phyloP scores from a whole-genome alignment of 1,139 yeast genomes.

The Pichia sp. region DNA sequence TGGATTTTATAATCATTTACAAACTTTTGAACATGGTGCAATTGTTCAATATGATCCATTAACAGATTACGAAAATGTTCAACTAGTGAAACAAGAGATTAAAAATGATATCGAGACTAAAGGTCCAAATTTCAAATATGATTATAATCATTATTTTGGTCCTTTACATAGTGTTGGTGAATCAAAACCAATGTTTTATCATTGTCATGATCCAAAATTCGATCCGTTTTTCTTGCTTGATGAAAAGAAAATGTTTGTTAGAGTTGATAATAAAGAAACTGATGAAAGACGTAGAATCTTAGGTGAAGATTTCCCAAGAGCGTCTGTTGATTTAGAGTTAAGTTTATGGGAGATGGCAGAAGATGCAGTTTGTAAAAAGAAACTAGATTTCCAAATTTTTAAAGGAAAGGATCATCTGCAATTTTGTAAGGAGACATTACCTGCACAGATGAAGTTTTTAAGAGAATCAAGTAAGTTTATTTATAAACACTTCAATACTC shows the following conservation, averaged over 20 bases:
- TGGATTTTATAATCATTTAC: conserved; percentile 25
- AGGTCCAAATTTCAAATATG: conserved; percentile 18
- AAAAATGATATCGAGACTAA: conserved; percentile 16
- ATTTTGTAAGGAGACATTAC: conserved; percentile 21
- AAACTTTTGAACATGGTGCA: conserved; percentile 32
- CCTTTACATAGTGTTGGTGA: conserved; percentile 20
- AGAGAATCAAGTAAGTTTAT: conserved; percentile 3
- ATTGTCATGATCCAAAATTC: conserved; percentile 39
- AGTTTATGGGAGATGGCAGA: conserved; percentile 27
- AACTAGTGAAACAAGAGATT: conserved; percentile 22
- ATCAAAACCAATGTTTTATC: conserved; percentile 33
- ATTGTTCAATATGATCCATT: conserved; percentile 40
- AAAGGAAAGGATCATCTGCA: conserved; percentile 13
- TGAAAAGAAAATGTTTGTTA: conserved; percentile 19
- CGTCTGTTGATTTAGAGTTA: conserved; percentile 25
- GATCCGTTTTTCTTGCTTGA: conserved; percentile 26
- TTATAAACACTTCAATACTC: conserved; percentile 3
- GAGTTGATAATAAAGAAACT: conserved; percentile 15
- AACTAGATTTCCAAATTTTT: conserved; percentile 19
- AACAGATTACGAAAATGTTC: conserved; percentile 31
- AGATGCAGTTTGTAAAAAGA: conserved; percentile 23
- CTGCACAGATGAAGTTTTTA: conserved; percentile 22
- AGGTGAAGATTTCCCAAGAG: conserved; percentile 26
- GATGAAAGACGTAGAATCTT: conserved; percentile 25
- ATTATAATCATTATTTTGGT: conserved; percentile 20